Percentiles rank a stretch among this genome's conserved stretches.
phyloP scores from a whole-genome alignment of 2,329 filamentous ascomycete species.

The Aspergillus ochraceus region DNA sequence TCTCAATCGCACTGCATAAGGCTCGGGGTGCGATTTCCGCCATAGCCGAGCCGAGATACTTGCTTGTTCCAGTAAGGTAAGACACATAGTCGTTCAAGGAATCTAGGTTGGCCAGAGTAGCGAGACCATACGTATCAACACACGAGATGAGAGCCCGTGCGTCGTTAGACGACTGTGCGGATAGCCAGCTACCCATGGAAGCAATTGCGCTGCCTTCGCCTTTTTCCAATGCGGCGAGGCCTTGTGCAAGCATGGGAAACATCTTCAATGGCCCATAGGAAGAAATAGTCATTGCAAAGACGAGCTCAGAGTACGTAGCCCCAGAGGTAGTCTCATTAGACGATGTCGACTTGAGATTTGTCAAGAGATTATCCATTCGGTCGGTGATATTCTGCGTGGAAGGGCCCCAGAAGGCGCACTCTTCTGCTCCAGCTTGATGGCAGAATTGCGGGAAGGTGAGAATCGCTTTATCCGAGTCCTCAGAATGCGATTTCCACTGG shows the following conservation, averaged over 20 bases:
- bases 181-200: neutral
- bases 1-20: neutral
- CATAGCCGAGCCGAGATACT: neutral
- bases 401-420: neutral
- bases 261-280: neutral
- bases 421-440: neutral
- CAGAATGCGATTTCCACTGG: slow-evolving; percentile 14
- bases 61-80: neutral
- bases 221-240: neutral
- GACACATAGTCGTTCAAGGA: neutral
- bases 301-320: neutral
- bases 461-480: slow-evolving; percentile 42
- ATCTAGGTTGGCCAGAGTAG: neutral
- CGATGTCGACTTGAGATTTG: neutral
- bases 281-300: neutral
- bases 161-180: neutral
- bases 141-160: neutral
- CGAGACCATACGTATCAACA: neutral
- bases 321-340: neutral
- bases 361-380: neutral
- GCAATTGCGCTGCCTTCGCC: neutral
- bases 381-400: neutral
- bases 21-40: neutral
- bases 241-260: neutral
- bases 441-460: slow-evolving; percentile 5